Evolutionary conservation across 192 early-diverging fungal species (phyloP), one percentile per base, ranked within the genome.

Genomic region (Backusella parvicylindrica): DNA sequence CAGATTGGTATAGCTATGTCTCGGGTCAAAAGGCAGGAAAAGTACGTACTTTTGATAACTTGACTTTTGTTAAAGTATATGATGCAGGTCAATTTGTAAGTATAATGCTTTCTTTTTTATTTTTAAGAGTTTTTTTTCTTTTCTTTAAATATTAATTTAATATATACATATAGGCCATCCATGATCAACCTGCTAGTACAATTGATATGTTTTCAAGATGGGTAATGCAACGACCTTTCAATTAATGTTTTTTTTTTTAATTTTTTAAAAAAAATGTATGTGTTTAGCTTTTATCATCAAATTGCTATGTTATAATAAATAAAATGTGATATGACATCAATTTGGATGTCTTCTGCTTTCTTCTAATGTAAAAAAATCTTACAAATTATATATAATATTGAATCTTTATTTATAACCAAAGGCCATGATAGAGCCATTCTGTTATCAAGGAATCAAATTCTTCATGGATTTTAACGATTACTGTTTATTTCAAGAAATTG

Each of bases 81-180:
- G 66, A 75, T 40, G 74, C 74, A 21, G 74, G 74, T 9, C 41
- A 69, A 26, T 67, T 68, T 32, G 72, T 74, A 74, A 60, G 30
- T 16, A 6, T 47, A 1, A 1, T 47, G 18, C n/a, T 47, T 47
- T 15, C 13, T 1, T 47, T 56, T 31, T 2, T 65, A 16, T 2
- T 6, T n/a, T 18, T 28, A n/a, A n/a, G n/a, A n/a, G 11, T 33
- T 6, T 72, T n/a, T 30, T 60, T 9, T 38, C n/a, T 30, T n/a
- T 47, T 68, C 31, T 68, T 71, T 7, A 47, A 8, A 36, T 64
- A 32, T 8, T 31, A 7, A 60, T 35, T n/a, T n/a, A n/a, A 16
- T 53, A 8, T 23, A 13, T 26, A 0, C 38, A 37, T 13, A 13
- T 41, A 74, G 74, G 49, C 50, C 6, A 41, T 56, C n/a, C 37